These are phyloP conservation scores for Backusella sp. DNA, from an alignment of 192 early-diverging fungal genomes.

Conservation along the genomic window DNA sequence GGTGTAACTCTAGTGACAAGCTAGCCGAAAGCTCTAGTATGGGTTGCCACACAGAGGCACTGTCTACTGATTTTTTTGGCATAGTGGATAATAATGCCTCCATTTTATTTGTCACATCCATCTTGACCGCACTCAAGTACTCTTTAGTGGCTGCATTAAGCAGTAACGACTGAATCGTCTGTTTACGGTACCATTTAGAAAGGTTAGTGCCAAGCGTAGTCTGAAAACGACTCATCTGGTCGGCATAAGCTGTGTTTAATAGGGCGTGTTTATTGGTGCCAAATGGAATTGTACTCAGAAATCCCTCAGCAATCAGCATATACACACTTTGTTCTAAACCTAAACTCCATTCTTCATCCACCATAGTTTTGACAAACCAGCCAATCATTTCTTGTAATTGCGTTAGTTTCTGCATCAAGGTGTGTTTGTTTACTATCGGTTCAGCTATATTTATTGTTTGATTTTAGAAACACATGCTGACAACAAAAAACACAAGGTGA, in stretches of 20 bases:
- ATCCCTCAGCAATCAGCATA: constrained; percentile 16
- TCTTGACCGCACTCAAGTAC: constrained; percentile 26
- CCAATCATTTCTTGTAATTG: constrained; percentile 10
- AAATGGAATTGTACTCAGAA: constrained; percentile 36
- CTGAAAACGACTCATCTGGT: constrained; percentile 37
- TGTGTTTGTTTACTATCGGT: constrained; percentile 15
- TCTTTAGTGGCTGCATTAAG: constrained; percentile 38
- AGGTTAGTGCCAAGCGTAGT: constrained; percentile 33
- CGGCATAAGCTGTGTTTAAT: constrained; percentile 38
- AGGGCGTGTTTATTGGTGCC: constrained; percentile 34
- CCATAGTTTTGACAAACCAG: constrained; percentile 11
- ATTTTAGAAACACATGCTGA: background rate
- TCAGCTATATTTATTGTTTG: background rate
- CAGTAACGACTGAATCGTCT: constrained; percentile 36
- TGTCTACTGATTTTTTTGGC: constrained; percentile 1
- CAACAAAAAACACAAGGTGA: background rate
- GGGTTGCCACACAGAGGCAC: constrained; percentile 16
- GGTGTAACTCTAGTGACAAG: constrained; percentile 38
- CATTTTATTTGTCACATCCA: constrained; percentile 6
- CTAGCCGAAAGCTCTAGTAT: constrained; percentile 22
- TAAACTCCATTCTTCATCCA: constrained; percentile 8
- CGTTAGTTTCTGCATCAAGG: constrained; percentile 12
- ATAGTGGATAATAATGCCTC: constrained; percentile 8
- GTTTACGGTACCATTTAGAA: constrained; percentile 40
- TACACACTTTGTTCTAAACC: constrained; percentile 28